A percentile compares a stretch with the other conserved stretches of the same genome.
These are phyloP conservation scores for Samsoniella hepiali DNA, from an alignment of 2,329 filamentous ascomycete genomes.

Conservation along the genomic window DNA sequence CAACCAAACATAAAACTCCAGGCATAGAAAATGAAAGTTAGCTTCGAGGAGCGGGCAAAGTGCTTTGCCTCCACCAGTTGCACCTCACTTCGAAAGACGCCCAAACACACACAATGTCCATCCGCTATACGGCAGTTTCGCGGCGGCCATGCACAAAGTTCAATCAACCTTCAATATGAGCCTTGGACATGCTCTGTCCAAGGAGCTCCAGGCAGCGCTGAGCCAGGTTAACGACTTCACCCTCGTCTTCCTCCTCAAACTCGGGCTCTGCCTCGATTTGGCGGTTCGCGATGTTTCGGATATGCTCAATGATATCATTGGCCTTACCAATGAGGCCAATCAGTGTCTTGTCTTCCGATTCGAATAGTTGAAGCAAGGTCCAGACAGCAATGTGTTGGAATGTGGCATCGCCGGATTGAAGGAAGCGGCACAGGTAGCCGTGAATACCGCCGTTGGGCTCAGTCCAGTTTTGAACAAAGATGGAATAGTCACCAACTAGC, in stretches of 20 bases:
- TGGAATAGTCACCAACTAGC: slow-evolving; percentile 89
- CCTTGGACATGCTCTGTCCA: slow-evolving; percentile 71
- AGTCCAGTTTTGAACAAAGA: slow-evolving; percentile 92
- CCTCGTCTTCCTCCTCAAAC: slow-evolving; percentile 84
- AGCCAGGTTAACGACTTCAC: slow-evolving; percentile 87
- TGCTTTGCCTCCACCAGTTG: not conserved
- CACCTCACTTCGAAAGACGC: not conserved
- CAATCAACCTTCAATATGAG: slow-evolving; percentile 72
- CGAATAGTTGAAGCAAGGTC: slow-evolving; percentile 91
- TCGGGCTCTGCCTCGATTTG: slow-evolving; percentile 85
- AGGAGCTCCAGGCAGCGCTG: slow-evolving; percentile 85
- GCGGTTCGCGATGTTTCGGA: slow-evolving; percentile 85
- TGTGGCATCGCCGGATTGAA: slow-evolving; percentile 90
- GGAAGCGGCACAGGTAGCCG: slow-evolving; percentile 88
- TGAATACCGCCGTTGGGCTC: slow-evolving; percentile 93
- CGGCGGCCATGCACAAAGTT: not conserved
- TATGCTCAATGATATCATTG: slow-evolving; percentile 87
- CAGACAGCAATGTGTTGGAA: slow-evolving; percentile 99
- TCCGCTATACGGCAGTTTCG: not conserved
- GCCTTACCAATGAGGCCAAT: slow-evolving; percentile 85
- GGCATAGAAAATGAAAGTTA: slow-evolving; percentile 17
- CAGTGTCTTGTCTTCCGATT: slow-evolving; percentile 89
- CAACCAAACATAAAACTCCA: slow-evolving; percentile 17
- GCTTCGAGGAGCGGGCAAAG: not conserved
- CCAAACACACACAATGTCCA: not conserved